Conservation (phyloP, 257 asterid species). For the Anisodus tanguticus region DNA sequence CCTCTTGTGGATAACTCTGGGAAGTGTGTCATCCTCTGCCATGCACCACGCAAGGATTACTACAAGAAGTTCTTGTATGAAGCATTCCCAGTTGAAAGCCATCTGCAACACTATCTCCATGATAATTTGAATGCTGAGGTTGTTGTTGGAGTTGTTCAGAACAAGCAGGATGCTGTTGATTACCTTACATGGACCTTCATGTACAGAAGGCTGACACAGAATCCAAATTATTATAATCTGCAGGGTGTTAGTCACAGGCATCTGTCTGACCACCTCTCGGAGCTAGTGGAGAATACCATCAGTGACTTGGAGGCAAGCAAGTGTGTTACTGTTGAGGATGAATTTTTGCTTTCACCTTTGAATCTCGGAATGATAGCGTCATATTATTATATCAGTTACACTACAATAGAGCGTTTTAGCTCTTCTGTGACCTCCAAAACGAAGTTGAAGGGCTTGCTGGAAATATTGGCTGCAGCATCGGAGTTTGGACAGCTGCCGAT, state of each 20-base stretch:
- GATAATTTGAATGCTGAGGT: slow-evolving; percentile 54
- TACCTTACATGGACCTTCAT: slow-evolving; percentile 53
- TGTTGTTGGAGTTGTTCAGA: slow-evolving; percentile 50
- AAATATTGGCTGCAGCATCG: slow-evolving; percentile 50
- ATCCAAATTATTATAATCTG: slow-evolving; percentile 52
- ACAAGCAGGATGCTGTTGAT: slow-evolving; percentile 57
- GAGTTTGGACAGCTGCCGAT: slow-evolving; percentile 47
- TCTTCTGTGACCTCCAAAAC: slow-evolving; percentile 47
- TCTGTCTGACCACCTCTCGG: slow-evolving; percentile 50
- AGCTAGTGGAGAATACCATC: slow-evolving; percentile 48
- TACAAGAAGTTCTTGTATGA: slow-evolving; percentile 55
- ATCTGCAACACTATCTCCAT: slow-evolving; percentile 50
- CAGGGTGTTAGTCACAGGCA: slow-evolving; percentile 53
- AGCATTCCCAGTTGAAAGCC: slow-evolving; percentile 56
- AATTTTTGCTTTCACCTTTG: slow-evolving; percentile 42
- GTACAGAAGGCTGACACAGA: slow-evolving; percentile 53
- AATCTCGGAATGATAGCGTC: slow-evolving; percentile 58
- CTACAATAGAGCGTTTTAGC: slow-evolving; percentile 54
- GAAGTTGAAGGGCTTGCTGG: slow-evolving; percentile 50
- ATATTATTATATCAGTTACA: slow-evolving; percentile 50
- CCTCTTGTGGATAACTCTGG: slow-evolving; percentile 51
- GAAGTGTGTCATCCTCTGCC: slow-evolving; percentile 56
- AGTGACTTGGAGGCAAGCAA: slow-evolving; percentile 50
- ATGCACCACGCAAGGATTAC: slow-evolving; percentile 53
- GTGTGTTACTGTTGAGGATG: slow-evolving; percentile 45